phyloP scores from a whole-genome alignment of 208 protist species.

The Phytomonas serpens region DNA sequence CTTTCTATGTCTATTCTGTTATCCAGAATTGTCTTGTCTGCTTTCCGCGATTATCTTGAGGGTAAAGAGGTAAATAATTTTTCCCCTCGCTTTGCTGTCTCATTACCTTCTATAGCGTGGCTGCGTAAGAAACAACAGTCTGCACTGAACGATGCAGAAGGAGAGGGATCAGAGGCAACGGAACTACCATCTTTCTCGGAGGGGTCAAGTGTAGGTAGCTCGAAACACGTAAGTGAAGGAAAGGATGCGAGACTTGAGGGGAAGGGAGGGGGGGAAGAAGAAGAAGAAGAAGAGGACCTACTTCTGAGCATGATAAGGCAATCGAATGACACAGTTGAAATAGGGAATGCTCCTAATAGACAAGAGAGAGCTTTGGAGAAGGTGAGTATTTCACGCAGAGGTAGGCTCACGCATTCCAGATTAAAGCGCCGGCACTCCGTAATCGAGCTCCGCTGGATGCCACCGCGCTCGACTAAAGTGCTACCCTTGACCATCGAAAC shows the following conservation, averaged over 20 bases:
- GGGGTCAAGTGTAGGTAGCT: background rate
- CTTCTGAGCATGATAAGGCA: slow-evolving; percentile 24
- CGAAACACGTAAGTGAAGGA: background rate
- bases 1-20: slow-evolving; percentile 32
- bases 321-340: background rate
- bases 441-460: slow-evolving; percentile 48
- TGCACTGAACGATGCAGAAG: background rate
- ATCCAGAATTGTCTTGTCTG: slow-evolving; percentile 36
- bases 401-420: background rate
- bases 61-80: slow-evolving; percentile 33
- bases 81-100: slow-evolving; percentile 77
- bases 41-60: slow-evolving; percentile 50
- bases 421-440: background rate
- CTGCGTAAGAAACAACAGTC: slow-evolving; percentile 3
- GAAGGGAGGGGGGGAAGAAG: background rate
- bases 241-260: background rate
- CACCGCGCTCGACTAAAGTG: slow-evolving; percentile 38
- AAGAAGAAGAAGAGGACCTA: slow-evolving; percentile 18
- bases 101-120: slow-evolving; percentile 44
- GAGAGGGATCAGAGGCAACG: background rate
- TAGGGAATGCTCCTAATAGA: background rate
- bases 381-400: background rate
- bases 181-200: background rate
- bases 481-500: slow-evolving; percentile 43
- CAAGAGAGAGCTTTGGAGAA: background rate